Percentiles rank a stretch among this genome's conserved stretches.
phyloP scores from a whole-genome alignment of 305 asterid species.

The Vinca major region DNA sequence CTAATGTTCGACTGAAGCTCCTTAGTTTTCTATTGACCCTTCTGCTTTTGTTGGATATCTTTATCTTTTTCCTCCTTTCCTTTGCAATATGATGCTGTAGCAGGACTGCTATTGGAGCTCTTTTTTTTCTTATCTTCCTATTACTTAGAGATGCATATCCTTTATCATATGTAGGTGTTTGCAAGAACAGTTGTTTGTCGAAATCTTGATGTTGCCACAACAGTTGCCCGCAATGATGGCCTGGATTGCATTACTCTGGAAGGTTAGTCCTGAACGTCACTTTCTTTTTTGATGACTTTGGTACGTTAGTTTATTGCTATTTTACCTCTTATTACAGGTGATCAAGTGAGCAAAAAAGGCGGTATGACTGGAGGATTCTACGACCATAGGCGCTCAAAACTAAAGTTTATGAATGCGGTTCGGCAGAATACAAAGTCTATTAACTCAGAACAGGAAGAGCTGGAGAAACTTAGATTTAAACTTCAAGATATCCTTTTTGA shows the following conservation, averaged over 20 bases:
- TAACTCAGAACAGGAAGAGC: conserved; percentile 49
- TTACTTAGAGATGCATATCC: conserved; percentile 9
- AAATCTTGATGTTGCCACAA: conserved; percentile 93
- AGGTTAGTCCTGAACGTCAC: conserved; percentile 41
- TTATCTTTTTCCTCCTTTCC: not conserved
- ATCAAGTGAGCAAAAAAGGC: conserved; percentile 98
- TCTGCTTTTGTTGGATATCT: not conserved
- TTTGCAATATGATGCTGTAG: not conserved
- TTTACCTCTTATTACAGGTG: conserved; percentile 46
- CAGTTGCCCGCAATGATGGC: conserved; percentile 78
- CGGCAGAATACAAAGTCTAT: conserved; percentile 48
- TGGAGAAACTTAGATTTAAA: conserved; percentile 46
- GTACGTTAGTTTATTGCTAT: conserved; percentile 21
- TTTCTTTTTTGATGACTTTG: conserved; percentile 19
- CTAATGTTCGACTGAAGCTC: no score
- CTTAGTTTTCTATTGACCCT: not conserved
- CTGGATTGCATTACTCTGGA: conserved; percentile 95
- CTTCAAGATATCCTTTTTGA: conserved; percentile 82
- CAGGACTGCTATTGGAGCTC: not conserved
- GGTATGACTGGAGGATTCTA: conserved; percentile 99
- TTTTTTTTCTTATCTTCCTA: conserved; percentile 12
- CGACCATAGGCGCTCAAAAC: conserved; percentile 80
- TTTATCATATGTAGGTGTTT: conserved; percentile 48
- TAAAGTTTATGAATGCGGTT: conserved; percentile 72
- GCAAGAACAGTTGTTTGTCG: conserved; percentile 92